These are phyloP conservation scores for Stenocarpella maydis DNA, from an alignment of 2,329 filamentous ascomycete species.

Conservation along the genomic window DNA sequence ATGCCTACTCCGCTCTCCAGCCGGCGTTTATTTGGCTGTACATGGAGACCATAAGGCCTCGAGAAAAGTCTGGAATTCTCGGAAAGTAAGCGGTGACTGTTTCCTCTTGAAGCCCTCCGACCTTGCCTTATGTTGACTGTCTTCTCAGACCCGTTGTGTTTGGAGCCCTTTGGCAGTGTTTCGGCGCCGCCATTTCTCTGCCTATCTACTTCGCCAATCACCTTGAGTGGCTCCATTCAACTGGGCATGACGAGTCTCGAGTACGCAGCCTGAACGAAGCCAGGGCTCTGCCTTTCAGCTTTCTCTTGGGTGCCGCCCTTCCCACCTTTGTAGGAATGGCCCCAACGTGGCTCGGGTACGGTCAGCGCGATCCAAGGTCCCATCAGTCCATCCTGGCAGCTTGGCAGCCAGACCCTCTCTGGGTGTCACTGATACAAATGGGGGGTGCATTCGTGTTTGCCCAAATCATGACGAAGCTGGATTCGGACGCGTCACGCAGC, in stretches of 20 bases:
- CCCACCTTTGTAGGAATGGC: background rate
- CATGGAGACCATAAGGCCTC: background rate
- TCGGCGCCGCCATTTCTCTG: background rate
- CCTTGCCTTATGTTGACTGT: background rate
- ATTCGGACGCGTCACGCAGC: background rate
- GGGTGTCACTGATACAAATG: background rate
- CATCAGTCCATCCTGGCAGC: background rate
- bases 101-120: background rate
- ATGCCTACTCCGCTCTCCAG: background rate
- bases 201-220: background rate
- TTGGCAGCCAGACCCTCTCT: background rate
- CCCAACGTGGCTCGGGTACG: background rate
- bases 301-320: background rate
- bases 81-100: background rate
- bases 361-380: too few relatives aligned
- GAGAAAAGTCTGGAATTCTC: background rate
- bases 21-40: background rate
- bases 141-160: background rate
- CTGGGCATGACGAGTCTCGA: background rate
- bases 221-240: background rate
- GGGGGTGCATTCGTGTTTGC: background rate
- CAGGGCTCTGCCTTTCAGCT: background rate
- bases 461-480: background rate
- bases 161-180: background rate
- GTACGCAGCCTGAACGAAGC: background rate